phyloP scores from a whole-genome alignment of 2,329 filamentous ascomycete species.

The Aspergillus versicolor region DNA sequence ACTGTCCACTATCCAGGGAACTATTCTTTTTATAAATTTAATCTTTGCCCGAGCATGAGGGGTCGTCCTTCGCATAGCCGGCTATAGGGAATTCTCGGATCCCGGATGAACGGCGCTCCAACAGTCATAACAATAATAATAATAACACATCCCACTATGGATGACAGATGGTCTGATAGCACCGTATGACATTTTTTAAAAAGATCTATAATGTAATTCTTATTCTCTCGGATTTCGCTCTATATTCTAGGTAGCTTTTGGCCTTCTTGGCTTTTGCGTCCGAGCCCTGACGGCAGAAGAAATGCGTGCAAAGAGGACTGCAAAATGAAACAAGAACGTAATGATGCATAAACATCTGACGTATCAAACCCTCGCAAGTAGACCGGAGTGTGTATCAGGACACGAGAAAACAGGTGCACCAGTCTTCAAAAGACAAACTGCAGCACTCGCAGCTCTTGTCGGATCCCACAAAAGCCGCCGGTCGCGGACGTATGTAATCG shows the following conservation, averaged over 20 bases:
- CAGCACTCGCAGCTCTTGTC: neutral
- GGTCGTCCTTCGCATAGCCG: neutral
- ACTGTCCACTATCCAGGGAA: neutral
- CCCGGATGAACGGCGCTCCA: conserved; percentile 10
- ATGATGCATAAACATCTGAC: conserved; percentile 14
- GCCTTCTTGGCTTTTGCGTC: conserved; percentile 11
- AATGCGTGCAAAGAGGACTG: neutral
- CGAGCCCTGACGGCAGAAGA: neutral
- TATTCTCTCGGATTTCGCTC: conserved; percentile 14
- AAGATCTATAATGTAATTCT: conserved; percentile 2
- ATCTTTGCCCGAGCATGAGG: neutral
- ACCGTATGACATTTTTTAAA: neutral
- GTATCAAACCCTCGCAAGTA: conserved; percentile 18
- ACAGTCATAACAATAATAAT: no score
- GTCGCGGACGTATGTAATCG: conserved; percentile 15
- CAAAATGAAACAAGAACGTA: conserved; percentile 14
- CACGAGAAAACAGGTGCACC: neutral
- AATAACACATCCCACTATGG: neutral
- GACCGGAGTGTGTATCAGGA: conserved; percentile 12
- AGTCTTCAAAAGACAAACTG: neutral
- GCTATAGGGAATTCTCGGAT: conserved; percentile 16
- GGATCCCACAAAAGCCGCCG: conserved; percentile 11
- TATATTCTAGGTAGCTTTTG: conserved; percentile 23
- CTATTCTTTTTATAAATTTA: neutral
- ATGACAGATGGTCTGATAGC: neutral